Percentiles rank a stretch among this genome's conserved stretches.
Conservation (phyloP, 495 filamentous ascomycete genomes). For the Umbilicaria muhlenbergii region DNA sequence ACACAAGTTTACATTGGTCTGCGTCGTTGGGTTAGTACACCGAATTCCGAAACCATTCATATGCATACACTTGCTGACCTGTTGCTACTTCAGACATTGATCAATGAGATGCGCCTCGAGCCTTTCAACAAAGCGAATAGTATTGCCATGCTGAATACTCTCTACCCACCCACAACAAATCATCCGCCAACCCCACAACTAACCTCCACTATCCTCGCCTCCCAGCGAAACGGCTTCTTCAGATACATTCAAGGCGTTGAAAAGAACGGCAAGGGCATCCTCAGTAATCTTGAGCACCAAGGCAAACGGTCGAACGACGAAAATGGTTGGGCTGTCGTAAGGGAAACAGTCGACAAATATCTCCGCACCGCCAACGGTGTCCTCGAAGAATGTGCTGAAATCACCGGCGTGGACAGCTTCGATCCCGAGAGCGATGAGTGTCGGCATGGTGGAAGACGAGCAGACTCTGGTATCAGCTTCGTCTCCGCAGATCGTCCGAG, state of each 20-base stretch:
- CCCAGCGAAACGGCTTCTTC: slow-evolving; percentile 52
- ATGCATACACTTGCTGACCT: slow-evolving; percentile 7
- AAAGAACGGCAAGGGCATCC: slow-evolving; percentile 36
- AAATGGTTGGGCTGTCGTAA: slow-evolving; percentile 41
- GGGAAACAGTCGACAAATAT: slow-evolving; percentile 43
- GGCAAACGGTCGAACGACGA: slow-evolving; percentile 32
- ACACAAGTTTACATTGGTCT: slow-evolving; percentile 50
- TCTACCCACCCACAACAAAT: slow-evolving; percentile 41
- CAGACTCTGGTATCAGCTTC: slow-evolving; percentile 51
- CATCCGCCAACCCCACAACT: slow-evolving; percentile 36
- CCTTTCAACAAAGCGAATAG: slow-evolving; percentile 55
- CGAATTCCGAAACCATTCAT: background rate
- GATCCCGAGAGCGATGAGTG: slow-evolving; percentile 18
- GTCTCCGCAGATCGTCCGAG: slow-evolving; percentile 21
- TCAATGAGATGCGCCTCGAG: slow-evolving; percentile 52
- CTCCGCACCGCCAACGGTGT: slow-evolving; percentile 41
- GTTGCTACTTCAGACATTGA: slow-evolving; percentile 34
- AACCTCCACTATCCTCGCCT: slow-evolving; percentile 33
- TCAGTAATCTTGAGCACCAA: slow-evolving; percentile 39
- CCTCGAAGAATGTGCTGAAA: slow-evolving; percentile 41
- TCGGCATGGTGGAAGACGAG: slow-evolving; percentile 33
- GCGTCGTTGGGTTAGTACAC: slow-evolving; percentile 48
- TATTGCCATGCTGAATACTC: slow-evolving; percentile 61
- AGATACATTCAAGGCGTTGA: slow-evolving; percentile 46
- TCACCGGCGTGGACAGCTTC: slow-evolving; percentile 32